These are phyloP conservation scores for Mortierella sp. DNA, from an alignment of 371 early-diverging fungal species.

Conservation along the genomic window DNA sequence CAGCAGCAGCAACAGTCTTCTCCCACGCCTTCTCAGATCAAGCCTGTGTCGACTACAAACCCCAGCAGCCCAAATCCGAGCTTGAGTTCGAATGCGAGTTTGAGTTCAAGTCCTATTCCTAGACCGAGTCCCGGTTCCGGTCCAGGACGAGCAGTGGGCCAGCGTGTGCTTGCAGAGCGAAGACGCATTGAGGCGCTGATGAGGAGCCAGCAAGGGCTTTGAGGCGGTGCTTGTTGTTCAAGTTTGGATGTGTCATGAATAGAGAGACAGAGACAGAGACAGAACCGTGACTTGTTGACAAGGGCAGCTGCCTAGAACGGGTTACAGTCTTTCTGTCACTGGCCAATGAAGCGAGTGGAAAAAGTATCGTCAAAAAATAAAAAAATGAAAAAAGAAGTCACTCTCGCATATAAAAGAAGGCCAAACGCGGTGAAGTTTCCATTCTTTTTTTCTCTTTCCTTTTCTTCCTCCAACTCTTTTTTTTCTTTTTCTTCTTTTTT, in stretches of 20 bases:
- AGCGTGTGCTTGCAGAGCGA: constrained; percentile 20
- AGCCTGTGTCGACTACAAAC: neutral
- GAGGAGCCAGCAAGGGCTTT: neutral
- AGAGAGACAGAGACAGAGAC: neutral
- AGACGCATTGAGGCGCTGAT: constrained; percentile 10
- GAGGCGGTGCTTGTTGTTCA: too few species aligned
- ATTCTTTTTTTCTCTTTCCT: constrained; percentile 22
- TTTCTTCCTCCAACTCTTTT: constrained; percentile 5
- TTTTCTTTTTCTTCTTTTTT: neutral
- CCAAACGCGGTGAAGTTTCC: neutral
- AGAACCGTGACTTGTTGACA: too few species aligned
- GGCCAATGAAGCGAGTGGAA: neutral
- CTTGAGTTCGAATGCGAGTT: neutral
- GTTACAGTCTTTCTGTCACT: neutral
- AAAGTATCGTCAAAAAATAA: neutral
- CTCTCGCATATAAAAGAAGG: neutral
- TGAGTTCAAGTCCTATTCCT: neutral
- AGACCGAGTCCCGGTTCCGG: neutral
- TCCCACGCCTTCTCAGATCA: neutral
- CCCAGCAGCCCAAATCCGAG: neutral
- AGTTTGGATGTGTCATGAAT: too few species aligned
- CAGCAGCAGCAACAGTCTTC: neutral
- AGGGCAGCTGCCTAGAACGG: too few species aligned
- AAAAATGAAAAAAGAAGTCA: neutral
- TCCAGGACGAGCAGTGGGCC: constrained; percentile 13